Base-by-base conservation (phyloP, 768 basidiomycete species). In the Hygrophoropsis aurantiaca region DNA sequence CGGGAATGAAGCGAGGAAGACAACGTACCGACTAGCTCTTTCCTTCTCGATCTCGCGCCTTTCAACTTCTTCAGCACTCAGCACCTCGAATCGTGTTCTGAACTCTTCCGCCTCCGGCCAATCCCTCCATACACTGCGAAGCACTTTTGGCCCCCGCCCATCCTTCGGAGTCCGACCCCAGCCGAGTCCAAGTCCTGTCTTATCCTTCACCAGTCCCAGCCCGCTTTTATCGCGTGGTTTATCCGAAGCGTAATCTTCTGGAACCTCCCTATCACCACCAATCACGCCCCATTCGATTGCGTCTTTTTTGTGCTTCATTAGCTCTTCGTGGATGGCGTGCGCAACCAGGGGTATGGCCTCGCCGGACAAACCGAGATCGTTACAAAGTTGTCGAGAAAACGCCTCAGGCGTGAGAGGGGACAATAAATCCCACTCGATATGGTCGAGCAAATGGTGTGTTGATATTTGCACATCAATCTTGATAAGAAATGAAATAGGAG, bases 351-450 rank as follows among this genome's bases (percentile, higher is more conserved):
- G 92, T 5, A 84, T 62, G 0, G 94, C 90, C 63, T 94, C 93
- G 32, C 93, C 90, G 1, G 85, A 75, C 2, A 99, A 77, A 6
- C 93, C 94, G 13, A 98, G 80, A 52, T 98, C 97, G 19, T 75
- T 64, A 58, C 90, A 92, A 26, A 97, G 84, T 41, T 79, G 82
- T 32, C 71, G 68, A 0, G 95, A 80, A 58, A 98, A 98, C 1
- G 71, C 75, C 62, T 95, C 88, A 1, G 95, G 95, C 0, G 92
- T 94, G 30, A 97, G 77, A 3, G 87, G 80, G 3, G 94, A 95
- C 38, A 90, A 80, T n/a, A 98, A 78, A 67, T 99, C 95, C 95
- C 95, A 99, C 68, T 99, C 97, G 55, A 99, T 93, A 60, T 94
- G 90, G 69, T 99, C 97, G 47, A 89, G 74, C 1, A 99, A 77